Evolutionary conservation across 805 yeast genomes (phyloP), one percentile per base, ranked within the genome.

Genomic region (Scheffersomyces amazonensis): DNA sequence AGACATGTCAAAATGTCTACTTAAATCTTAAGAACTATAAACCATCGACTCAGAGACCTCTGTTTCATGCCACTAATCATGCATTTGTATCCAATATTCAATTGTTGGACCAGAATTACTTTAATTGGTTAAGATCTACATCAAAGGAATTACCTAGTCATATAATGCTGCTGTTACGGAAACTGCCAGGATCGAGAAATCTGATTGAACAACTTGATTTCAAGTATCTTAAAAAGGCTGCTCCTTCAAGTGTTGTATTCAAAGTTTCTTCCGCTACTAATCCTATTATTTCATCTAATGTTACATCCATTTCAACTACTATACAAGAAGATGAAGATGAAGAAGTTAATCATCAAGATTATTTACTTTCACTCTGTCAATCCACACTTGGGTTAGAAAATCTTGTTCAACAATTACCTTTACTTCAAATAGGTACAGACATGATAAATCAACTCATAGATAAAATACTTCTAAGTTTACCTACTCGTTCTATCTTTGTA

Each of bases 31-130:
- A 24, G 28, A 28, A 46, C 31, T 43, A 38, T 40, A 30, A 39
- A 31, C 39, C 40, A 6, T 28, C 41, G 12, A 13, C 25, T 19
- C 22, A 31, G 15, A 19, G 47, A 29, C 47, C 47, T 12, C 10
- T 38, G 9, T 49, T 51, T 30, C 33, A 32, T 13, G 39, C 52
- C 22, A 21, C 39, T 5, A 43, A 39, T 18, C 56, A 51, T 20
- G 49, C 56, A 29, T 51, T 51, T 33, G 49, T 48, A 16, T 46
- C 56, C 16, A 51, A 49, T 32, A 18, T 41, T n/a, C 52, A 48
- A 36, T 32, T 51, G 9, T 37, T 47, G 5, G 48, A 49, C 22
- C 40, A 44, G 4, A 48, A 53, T 9, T 49, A 49, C 22, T 31
- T 46, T 12, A 45, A 44, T 31, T 50, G 56, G 56, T 37, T 47